These are phyloP conservation scores for Tulasnella sp. DNA, from an alignment of 768 basidiomycete genomes.

Conservation along the genomic window DNA sequence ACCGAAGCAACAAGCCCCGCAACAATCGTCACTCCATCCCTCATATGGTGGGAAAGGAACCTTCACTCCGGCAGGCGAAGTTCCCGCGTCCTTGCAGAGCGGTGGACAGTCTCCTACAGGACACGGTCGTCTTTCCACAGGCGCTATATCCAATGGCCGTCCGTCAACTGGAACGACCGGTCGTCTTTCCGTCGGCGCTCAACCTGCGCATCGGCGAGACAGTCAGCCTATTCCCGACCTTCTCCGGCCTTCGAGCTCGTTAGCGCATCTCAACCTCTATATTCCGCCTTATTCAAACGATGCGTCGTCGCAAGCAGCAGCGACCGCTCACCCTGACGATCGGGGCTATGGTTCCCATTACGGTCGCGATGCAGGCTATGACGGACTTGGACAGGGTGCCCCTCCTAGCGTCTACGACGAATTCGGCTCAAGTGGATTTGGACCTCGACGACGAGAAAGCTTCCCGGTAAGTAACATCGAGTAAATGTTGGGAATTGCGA, in stretches of 20 bases:
- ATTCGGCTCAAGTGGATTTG: slow-evolving; percentile 45
- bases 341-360: slow-evolving; percentile 45
- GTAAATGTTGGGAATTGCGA: not conserved
- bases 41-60: slow-evolving; percentile 74
- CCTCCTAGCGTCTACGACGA: slow-evolving; percentile 48
- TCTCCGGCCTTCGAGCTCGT: slow-evolving; percentile 53
- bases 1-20: slow-evolving; percentile 52
- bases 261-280: slow-evolving; percentile 59
- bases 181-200: not conserved
- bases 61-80: slow-evolving; percentile 50
- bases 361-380: slow-evolving; percentile 32
- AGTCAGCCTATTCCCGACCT: slow-evolving; percentile 43
- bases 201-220: not conserved
- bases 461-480: slow-evolving; percentile 44
- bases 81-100: slow-evolving; percentile 27
- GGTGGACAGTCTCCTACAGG: not conserved
- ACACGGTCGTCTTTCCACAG: not conserved
- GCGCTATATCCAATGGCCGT: not conserved
- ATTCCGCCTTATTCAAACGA: slow-evolving; percentile 39
- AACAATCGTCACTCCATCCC: slow-evolving; percentile 44
- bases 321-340: slow-evolving; percentile 5
- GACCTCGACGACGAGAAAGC: slow-evolving; percentile 46
- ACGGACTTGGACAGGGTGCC: slow-evolving; percentile 21
- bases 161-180: not conserved
- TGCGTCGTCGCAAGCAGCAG: not conserved